These are phyloP conservation scores for Beauveria asiatica DNA, from an alignment of 2,329 filamentous ascomycete genomes.

Conservation along the genomic window DNA sequence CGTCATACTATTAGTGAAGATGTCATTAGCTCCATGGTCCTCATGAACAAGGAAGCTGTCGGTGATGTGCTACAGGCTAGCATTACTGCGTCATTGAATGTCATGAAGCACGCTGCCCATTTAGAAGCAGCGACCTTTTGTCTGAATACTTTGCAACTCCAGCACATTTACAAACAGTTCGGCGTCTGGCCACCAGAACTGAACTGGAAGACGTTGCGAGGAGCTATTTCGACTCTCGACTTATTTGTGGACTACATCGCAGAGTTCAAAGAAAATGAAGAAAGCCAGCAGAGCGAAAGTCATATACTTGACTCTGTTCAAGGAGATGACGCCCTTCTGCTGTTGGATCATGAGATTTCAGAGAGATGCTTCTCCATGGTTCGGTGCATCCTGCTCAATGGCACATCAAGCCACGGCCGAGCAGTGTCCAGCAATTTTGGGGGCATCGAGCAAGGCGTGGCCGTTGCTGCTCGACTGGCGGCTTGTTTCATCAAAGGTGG, in stretches of 20 bases:
- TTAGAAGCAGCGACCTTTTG: conserved; percentile 40
- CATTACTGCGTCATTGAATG: conserved; percentile 40
- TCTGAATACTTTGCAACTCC: conserved; percentile 41
- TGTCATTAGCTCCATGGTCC: conserved; percentile 40
- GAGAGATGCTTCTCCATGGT: conserved; percentile 40
- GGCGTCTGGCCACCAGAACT: conserved; percentile 32
- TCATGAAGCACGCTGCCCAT: conserved; percentile 37
- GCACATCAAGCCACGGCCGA: not conserved
- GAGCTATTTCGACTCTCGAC: conserved; percentile 38
- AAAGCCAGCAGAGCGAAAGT: conserved; percentile 30
- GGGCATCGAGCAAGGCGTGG: conserved; percentile 37
- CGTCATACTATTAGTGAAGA: conserved; percentile 34
- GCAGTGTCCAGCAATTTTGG: conserved; percentile 17
- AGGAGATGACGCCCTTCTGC: conserved; percentile 37
- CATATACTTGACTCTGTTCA: conserved; percentile 30
- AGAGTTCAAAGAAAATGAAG: conserved; percentile 29
- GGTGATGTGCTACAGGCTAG: conserved; percentile 45
- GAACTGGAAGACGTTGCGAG: conserved; percentile 39
- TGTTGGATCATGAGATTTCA: conserved; percentile 42
- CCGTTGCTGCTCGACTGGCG: conserved; percentile 37
- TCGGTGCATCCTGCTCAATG: conserved; percentile 26
- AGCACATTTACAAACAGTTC: conserved; percentile 42
- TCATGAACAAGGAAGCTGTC: conserved; percentile 42
- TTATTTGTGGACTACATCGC: conserved; percentile 38
- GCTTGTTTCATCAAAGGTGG: conserved; percentile 36